Percentiles rank a stretch among this genome's conserved stretches.
Conservation (phyloP, 345 rosid species). For the Pelargonium nanum region DNA sequence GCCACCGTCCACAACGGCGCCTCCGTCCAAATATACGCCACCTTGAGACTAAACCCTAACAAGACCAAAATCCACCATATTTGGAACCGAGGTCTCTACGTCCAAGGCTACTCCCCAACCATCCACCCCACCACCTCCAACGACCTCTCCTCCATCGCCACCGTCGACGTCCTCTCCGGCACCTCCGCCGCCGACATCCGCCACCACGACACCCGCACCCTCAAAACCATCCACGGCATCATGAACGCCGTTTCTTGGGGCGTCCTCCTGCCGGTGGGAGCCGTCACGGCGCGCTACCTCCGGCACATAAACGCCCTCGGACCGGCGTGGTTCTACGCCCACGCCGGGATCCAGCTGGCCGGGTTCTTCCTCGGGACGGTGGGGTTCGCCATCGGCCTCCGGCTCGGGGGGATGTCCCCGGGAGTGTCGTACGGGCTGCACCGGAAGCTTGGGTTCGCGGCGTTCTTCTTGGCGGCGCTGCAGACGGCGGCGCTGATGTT, state of each 20-base stretch:
- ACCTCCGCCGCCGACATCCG: constrained; percentile 21
- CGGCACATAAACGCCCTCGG: constrained; percentile 59
- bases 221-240: constrained; percentile 50
- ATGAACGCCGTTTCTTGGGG: constrained; percentile 79
- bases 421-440: constrained; percentile 71
- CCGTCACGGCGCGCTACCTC: constrained; percentile 58
- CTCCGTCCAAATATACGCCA: constrained; percentile 60
- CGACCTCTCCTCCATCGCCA: constrained; percentile 70
- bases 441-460: constrained; percentile 66
- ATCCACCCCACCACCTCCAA: constrained; percentile 83
- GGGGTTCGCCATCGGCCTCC: constrained; percentile 67
- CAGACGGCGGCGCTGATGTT: constrained; percentile 80
- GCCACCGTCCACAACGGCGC: constrained; percentile 82
- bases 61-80: constrained; percentile 61
- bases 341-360: constrained; percentile 52
- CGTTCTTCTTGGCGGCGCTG: constrained; percentile 41
- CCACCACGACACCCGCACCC: constrained; percentile 15
- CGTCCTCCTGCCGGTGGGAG: constrained; percentile 58
- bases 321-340: constrained; percentile 83
- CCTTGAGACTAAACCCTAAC: constrained; percentile 48
- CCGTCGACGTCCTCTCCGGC: constrained; percentile 68
- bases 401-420: constrained; percentile 54
- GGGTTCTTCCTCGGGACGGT: constrained; percentile 53
- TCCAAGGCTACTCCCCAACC: constrained; percentile 94
- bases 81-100: constrained; percentile 96